These are phyloP conservation scores for Quillaja saponaria DNA, from an alignment of 306 rosid genomes.

Conservation along the genomic window DNA sequence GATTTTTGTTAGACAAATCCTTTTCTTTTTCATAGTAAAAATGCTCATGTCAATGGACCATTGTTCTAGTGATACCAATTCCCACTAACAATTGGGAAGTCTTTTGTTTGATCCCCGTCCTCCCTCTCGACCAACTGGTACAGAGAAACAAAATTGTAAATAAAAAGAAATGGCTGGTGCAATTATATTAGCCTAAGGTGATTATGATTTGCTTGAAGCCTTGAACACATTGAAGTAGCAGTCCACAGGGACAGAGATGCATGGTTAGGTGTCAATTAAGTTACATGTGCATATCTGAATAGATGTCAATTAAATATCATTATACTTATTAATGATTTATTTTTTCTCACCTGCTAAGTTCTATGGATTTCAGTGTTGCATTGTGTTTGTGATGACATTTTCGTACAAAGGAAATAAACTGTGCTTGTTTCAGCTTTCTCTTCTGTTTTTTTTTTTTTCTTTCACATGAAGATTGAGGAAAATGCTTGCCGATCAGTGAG, in stretches of 20 bases:
- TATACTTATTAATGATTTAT: too few relatives aligned
- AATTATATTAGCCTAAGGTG: too few relatives aligned
- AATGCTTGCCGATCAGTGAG: conserved; percentile 60
- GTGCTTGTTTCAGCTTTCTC: conserved; percentile 3
- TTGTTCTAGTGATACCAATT: too few relatives aligned
- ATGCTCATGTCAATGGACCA: background rate
- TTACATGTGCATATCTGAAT: background rate
- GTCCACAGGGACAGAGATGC: too few relatives aligned
- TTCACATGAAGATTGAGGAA: conserved; percentile 66
- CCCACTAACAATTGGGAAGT: too few relatives aligned
- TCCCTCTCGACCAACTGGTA: too few relatives aligned
- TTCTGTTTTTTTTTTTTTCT: background rate
- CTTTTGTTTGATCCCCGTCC: too few relatives aligned
- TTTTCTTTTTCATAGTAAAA: background rate
- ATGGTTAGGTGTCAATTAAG: too few relatives aligned
- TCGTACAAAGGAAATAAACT: conserved; percentile 1
- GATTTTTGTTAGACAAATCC: background rate
- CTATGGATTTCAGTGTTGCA: background rate
- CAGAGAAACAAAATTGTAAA: too few relatives aligned
- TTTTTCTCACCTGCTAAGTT: background rate
- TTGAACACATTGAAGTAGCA: too few relatives aligned
- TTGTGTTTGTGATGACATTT: background rate
- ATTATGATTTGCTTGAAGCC: too few relatives aligned
- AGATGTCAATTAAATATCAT: background rate
- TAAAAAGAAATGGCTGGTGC: too few relatives aligned